Conservation (phyloP, 192 early-diverging fungal species). For the Linnemannia zychae region DNA sequence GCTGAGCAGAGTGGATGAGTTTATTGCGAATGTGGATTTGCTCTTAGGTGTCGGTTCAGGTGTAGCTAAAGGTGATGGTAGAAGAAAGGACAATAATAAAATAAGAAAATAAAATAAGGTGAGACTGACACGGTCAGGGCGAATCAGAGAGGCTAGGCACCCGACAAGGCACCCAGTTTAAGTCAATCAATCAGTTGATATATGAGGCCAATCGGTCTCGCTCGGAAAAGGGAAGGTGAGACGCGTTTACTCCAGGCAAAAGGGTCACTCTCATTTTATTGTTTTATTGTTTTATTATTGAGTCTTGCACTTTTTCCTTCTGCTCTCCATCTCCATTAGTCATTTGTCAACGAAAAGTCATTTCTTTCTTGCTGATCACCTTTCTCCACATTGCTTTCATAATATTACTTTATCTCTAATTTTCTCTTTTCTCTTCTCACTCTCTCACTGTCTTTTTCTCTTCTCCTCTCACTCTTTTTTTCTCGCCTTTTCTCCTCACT, state of each 20-base stretch:
- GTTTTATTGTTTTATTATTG: not conserved
- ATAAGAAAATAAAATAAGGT: not conserved
- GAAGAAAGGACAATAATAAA: not conserved
- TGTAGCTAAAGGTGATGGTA: not conserved
- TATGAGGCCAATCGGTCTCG: too few relatives aligned
- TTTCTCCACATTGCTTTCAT: not conserved
- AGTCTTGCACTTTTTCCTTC: not conserved
- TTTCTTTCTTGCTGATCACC: not conserved
- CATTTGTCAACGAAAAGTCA: not conserved
- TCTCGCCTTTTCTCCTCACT: not conserved
- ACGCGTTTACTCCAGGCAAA: too few relatives aligned
- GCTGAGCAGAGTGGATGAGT: not conserved
- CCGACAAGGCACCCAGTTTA: not conserved
- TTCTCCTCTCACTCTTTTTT: not conserved
- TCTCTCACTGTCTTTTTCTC: conserved; percentile 5
- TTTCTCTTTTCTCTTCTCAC: conserved; percentile 1
- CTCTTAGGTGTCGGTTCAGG: not conserved
- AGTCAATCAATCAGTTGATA: too few relatives aligned
- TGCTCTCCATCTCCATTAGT: not conserved
- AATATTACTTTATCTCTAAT: not conserved
- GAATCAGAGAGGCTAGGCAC: not conserved
- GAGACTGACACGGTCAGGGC: not conserved
- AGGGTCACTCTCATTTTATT: not conserved
- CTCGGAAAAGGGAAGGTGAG: too few relatives aligned
- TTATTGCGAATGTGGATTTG: not conserved